Evolutionary conservation across 2,329 filamentous ascomycete species (phyloP), one percentile per base, ranked within the genome.

Genomic region (Xylaria sp.): DNA sequence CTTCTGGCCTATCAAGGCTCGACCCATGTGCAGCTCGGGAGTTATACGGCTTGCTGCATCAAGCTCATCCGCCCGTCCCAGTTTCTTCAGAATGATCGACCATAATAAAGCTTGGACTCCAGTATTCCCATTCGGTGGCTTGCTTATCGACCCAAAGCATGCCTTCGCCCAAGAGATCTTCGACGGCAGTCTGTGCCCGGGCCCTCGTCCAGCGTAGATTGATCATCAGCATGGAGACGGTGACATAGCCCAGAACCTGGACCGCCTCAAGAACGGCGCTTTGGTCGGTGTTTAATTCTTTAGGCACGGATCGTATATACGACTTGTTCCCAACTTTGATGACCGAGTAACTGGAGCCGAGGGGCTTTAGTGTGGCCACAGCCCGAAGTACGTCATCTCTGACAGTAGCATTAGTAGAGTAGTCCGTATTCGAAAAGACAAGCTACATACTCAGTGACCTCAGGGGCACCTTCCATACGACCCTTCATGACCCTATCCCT

Each of bases 101-200:
- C 68, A 79, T 69, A 17, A 94, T 93, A 69, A 92, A 93, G 0
- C 90, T 89, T 0, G 93, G 93, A 67, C 89, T 93, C 96, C 96
- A 99, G 76, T 97, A 99, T 80, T 98, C 94, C 80, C 90, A 94
- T 82, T 98, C 95, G 9, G 88, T 85, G 10, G 83, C 90, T 81
- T 97, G 94, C 73, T 88, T 89, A 80, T 99, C 96, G 6, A 98
- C 89, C 96, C 96, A 99, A 15, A 99, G 88, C 83, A 99, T 88
- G 61, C 94, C 93, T 76, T 97, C 93, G 0, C 91, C 90, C 60
- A 98, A 85, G 40, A 99, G 83, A 80, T 99, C 96, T 70, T 97
- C 93, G 60, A 98, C 87, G 1, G 95, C 94, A 0, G 96, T 97
- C 78, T 92, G 87, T n/a, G 93, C 92, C 71, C 96, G 86, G 6